Evolutionary conservation across 495 filamentous ascomycete genomes (phyloP).

Genomic region (Rhizodiscina lignyota): DNA sequence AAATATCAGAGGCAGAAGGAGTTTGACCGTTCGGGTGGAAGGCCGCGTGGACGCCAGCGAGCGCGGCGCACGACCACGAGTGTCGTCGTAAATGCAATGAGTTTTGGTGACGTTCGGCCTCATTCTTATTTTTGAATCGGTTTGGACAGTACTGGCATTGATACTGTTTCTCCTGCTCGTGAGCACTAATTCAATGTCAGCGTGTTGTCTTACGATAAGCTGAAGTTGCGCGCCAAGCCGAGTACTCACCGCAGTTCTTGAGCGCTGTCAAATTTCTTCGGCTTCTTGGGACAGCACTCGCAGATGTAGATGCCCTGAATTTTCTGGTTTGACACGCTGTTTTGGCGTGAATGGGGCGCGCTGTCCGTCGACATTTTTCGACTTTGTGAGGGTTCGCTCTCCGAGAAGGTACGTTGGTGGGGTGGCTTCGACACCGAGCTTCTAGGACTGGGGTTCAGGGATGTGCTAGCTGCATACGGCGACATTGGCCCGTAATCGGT

Average conservation of each 20-base stretch:
- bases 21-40: conserved; percentile 62
- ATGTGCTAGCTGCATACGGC: conserved; percentile 40
- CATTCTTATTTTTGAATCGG: conserved; percentile 98
- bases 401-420: conserved; percentile 20
- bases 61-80: conserved; percentile 90
- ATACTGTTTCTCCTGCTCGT: conserved; percentile 94
- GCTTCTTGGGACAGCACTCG: conserved; percentile 97
- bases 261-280: conserved; percentile 84
- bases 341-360: conserved; percentile 15
- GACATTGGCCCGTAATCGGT: conserved; percentile 32
- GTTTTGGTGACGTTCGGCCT: conserved; percentile 94
- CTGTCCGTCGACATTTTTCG: conserved; percentile 29
- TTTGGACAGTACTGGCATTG: conserved; percentile 82
- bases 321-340: conserved; percentile 18
- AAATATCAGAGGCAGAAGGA: conserved; percentile 53
- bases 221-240: conserved; percentile 6
- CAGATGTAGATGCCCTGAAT: conserved; percentile 53
- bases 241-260: conserved; percentile 68
- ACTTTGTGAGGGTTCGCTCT: conserved; percentile 13
- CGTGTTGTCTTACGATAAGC: not conserved
- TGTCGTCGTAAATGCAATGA: conserved; percentile 89
- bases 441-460: conserved; percentile 43
- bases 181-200: conserved; percentile 14
- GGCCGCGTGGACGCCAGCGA: conserved; percentile 54
- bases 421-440: conserved; percentile 14